These are phyloP conservation scores for Xylaria sp. DNA, from an alignment of 2,329 filamentous ascomycete genomes.

Conservation along the genomic window DNA sequence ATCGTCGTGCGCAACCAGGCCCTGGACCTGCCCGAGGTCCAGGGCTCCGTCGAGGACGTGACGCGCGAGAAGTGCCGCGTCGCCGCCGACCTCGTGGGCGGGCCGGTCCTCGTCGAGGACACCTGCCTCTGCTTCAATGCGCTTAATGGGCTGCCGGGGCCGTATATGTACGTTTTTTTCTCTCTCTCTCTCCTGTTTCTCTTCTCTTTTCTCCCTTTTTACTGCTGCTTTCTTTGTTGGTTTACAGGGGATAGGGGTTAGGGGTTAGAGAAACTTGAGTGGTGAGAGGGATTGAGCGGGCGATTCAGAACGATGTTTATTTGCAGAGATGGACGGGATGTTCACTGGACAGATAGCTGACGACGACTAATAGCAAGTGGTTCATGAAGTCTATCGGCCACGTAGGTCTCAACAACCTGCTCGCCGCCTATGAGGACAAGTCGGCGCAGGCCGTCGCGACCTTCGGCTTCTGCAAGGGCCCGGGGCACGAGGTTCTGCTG, in stretches of 20 bases:
- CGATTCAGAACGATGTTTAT: no score
- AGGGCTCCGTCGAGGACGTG: constrained; percentile 92
- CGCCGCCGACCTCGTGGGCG: constrained; percentile 78
- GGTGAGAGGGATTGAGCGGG: no score
- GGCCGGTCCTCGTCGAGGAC: constrained; percentile 92
- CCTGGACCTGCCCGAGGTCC: constrained; percentile 87
- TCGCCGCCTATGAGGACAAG: constrained; percentile 90
- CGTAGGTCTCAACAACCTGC: constrained; percentile 86
- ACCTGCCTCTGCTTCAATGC: constrained; percentile 95
- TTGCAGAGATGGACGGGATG: background rate
- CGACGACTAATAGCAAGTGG: constrained; percentile 76
- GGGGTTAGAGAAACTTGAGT: background rate
- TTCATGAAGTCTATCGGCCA: constrained; percentile 88
- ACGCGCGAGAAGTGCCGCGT: constrained; percentile 86
- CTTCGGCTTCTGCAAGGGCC: constrained; percentile 90
- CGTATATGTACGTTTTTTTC: constrained; percentile 80
- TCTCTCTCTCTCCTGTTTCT: background rate
- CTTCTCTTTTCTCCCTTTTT: constrained; percentile 10
- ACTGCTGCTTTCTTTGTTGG: background rate
- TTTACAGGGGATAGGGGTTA: background rate
- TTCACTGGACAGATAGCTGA: constrained; percentile 10
- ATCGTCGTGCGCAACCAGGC: constrained; percentile 79
- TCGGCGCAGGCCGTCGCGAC: constrained; percentile 94
- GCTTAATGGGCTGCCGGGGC: constrained; percentile 88
- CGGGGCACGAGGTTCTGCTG: constrained; percentile 82